phyloP scores from a whole-genome alignment of 1,284 basidiomycete genomes.

The Nidula niveotomentosa region DNA sequence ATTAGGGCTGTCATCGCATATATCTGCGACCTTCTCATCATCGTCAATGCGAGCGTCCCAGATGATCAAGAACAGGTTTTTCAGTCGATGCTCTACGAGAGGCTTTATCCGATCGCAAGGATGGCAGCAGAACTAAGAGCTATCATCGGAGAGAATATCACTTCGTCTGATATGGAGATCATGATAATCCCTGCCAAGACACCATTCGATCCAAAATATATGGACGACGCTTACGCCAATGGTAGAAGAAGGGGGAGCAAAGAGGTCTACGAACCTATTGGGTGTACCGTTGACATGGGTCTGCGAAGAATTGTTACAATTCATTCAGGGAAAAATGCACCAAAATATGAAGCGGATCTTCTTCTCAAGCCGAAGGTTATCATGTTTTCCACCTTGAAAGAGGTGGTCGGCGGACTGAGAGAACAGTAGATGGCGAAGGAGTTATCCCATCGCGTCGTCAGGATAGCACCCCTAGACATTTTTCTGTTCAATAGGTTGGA shows the following conservation, averaged over 20 bases:
- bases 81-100: too few relatives aligned
- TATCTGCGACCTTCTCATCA: neutral
- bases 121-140: constrained; percentile 7
- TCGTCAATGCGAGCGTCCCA: neutral
- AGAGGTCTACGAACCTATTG: neutral
- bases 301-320: constrained; percentile 8
- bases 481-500: too few relatives aligned
- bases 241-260: neutral
- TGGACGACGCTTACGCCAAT: constrained; percentile 13
- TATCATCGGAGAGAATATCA: constrained; percentile 11
- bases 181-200: constrained; percentile 5
- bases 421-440: neutral
- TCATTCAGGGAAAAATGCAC: neutral
- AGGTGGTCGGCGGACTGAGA: constrained; percentile 4
- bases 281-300: constrained; percentile 15
- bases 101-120: constrained; percentile 1
- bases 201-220: constrained; percentile 9
- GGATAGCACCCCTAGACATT: neutral
- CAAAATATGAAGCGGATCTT: constrained; percentile 1
- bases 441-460: neutral
- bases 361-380: constrained; percentile 16
- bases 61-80: neutral
- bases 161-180: constrained; percentile 9
- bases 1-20: neutral
- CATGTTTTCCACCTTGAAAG: constrained; percentile 14